A percentile compares a stretch with the other conserved stretches of the same genome.
Evolutionary conservation across 1,284 basidiomycete genomes (phyloP).

Genomic region (Puccinia triticina): DNA sequence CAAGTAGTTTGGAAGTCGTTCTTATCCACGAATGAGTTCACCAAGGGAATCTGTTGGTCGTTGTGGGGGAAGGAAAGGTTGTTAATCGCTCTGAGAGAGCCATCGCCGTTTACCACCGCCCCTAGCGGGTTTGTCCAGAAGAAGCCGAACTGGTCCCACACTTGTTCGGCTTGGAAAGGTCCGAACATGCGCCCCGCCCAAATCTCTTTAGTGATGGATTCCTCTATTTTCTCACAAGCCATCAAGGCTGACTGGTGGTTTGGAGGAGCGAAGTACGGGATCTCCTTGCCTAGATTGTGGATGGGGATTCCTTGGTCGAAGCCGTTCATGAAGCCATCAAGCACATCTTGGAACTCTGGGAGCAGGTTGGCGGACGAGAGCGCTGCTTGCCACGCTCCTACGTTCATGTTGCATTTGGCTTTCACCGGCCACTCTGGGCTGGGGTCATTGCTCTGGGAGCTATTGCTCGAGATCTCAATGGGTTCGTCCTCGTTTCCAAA

Average conservation of each 20-base stretch:
- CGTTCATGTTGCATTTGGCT: slow-evolving; percentile 8
- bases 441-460: not conserved
- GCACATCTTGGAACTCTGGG: not conserved
- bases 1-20: not conserved
- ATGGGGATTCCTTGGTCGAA: slow-evolving; percentile 1
- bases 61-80: not conserved
- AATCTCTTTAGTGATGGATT: not conserved
- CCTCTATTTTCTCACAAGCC: not conserved
- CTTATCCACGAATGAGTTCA: slow-evolving; percentile 5
- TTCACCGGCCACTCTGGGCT: not conserved
- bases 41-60: not conserved
- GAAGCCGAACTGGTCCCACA: not conserved
- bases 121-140: not conserved
- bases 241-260: not conserved
- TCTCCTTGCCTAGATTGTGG: not conserved
- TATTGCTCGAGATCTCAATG: not conserved
- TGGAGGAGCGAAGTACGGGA: no score
- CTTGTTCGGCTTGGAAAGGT: not conserved
- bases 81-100: not conserved
- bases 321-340: not conserved
- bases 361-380: not conserved
- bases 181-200: not conserved
- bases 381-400: not conserved
- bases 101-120: not conserved
- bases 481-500: not conserved